These are phyloP conservation scores for Camellia japonica DNA, from an alignment of 148 eudicot species.

Conservation along the genomic window DNA sequence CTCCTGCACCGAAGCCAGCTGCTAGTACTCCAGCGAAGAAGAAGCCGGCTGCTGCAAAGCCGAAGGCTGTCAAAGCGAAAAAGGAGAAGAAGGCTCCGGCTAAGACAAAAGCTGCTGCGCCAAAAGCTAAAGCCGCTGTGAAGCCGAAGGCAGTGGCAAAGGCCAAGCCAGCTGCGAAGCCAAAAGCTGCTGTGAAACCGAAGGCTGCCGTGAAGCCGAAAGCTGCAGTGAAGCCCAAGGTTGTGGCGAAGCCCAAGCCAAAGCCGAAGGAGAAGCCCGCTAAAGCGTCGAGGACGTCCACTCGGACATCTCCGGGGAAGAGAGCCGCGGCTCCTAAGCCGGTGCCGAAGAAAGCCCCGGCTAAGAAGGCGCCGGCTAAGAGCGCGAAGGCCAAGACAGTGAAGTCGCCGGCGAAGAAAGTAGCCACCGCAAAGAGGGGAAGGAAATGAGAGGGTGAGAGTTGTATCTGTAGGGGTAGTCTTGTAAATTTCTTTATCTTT, in stretches of 20 bases:
- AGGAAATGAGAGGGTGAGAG: conserved; percentile 22
- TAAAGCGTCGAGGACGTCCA: conserved; percentile 53
- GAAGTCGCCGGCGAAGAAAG: conserved; percentile 30
- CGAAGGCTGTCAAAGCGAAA: conserved; percentile 14
- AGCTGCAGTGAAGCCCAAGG: conserved; percentile 22
- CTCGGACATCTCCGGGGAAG: conserved; percentile 48
- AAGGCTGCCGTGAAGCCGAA: conserved; percentile 39
- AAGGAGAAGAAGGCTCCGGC: conserved; percentile 18
- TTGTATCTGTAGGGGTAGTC: conserved; percentile 24
- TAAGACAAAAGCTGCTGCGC: conserved; percentile 13
- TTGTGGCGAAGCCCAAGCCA: conserved; percentile 33
- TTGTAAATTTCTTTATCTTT: conserved; percentile 28
- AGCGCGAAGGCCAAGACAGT: conserved; percentile 31
- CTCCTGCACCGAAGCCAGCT: conserved; percentile 24
- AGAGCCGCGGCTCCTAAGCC: conserved; percentile 38
- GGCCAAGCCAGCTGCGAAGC: conserved; percentile 35
- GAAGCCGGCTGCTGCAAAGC: conserved; percentile 27
- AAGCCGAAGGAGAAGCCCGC: conserved; percentile 36
- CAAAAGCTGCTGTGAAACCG: conserved; percentile 32
- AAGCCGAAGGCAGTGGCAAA: conserved; percentile 25
- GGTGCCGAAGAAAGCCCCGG: conserved; percentile 37
- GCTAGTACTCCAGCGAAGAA: conserved; percentile 24
- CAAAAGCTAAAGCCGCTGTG: conserved; percentile 17
- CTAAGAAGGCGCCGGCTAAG: conserved; percentile 35
- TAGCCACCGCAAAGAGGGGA: conserved; percentile 25